Evolutionary conservation across 306 rosid species (phyloP), one percentile per base, ranked within the genome.

Genomic region (Prosopis cineraria): DNA sequence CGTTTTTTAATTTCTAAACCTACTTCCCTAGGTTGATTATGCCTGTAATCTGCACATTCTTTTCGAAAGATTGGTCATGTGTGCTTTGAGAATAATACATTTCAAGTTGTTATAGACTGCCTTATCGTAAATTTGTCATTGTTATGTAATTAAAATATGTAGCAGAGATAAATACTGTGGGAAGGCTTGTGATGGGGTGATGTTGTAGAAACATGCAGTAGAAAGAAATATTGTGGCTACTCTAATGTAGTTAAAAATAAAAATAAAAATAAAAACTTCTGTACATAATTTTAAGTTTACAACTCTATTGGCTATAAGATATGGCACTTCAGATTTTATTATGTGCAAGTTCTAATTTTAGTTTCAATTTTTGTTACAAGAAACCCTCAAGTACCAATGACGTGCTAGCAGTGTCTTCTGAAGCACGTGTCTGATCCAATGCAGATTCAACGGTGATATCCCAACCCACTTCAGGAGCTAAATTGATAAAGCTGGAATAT

Each of bases 341-440:
- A 29, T 39, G 8, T 50, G 33, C 17, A 40, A 68, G 7, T 75
- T 70, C 36, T 80, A 75, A 88, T 48, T 62, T 53, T 78, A 41
- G 34, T 74, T 70, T 29, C 50, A 47, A 72, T 63, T 78, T 5
- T 79, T 72, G 66, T 77, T 73, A 50, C 27, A 77, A 88, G 92
- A 86, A 81, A 72, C 59, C 87, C 68, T 43, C 81, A 22, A 80
- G 48, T 66, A 80, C 72, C 77, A 85, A 81, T 74, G 87, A 86
- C 13, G 68, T 55, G 16, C 2, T 75, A 72, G 81, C 73, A 71
- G 79, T 75, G 12, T 78, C 90, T 62, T 81, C 91, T 27, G 83
- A 83, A 66, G 40, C 78, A 19, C 31, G 70, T 74, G 52, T 36
- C 93, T n/a, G 25, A 45, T 79, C 64, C 86, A 56, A 71, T 75